A percentile compares a stretch with the other conserved stretches of the same genome.
These are phyloP conservation scores for Grosmannia huntii DNA, from an alignment of 2,329 filamentous ascomycete genomes.

Conservation along the genomic window DNA sequence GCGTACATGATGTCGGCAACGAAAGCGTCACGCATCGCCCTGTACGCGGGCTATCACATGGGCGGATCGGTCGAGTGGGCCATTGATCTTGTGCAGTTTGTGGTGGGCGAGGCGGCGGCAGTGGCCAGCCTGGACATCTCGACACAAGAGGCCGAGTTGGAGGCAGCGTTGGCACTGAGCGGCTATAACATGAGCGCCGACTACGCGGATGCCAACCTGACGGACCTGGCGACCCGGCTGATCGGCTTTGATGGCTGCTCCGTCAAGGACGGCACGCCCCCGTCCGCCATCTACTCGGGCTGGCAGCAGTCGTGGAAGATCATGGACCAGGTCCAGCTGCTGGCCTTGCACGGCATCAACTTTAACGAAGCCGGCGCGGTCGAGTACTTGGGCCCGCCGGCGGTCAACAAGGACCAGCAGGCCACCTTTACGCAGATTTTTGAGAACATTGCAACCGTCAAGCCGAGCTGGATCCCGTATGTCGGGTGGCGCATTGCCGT, in stretches of 20 bases:
- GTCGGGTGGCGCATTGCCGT: no score
- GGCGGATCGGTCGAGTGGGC: conserved; percentile 16
- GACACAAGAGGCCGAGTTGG: no score
- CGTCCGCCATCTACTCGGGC: not conserved
- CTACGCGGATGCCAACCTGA: not conserved
- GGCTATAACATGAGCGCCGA: no score
- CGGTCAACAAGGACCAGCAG: not conserved
- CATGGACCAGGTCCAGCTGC: not conserved
- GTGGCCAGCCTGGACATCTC: no score
- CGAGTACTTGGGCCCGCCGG: not conserved
- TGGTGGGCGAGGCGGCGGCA: no score
- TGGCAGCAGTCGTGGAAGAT: not conserved
- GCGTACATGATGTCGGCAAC: conserved; percentile 9
- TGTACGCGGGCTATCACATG: conserved; percentile 9
- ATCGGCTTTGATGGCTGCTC: not conserved
- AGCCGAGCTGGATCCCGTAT: no score
- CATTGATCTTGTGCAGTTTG: conserved; percentile 9
- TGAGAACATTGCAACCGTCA: no score
- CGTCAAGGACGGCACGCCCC: no score
- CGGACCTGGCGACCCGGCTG: not conserved
- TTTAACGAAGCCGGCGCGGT: not conserved
- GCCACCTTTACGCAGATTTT: not conserved
- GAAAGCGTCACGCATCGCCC: conserved; percentile 7
- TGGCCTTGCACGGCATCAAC: not conserved
- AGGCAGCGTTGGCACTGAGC: no score